Evolutionary conservation across 78 protist species (phyloP), one percentile per base, ranked within the genome.

Genomic region (Fonticula alba): DNA sequence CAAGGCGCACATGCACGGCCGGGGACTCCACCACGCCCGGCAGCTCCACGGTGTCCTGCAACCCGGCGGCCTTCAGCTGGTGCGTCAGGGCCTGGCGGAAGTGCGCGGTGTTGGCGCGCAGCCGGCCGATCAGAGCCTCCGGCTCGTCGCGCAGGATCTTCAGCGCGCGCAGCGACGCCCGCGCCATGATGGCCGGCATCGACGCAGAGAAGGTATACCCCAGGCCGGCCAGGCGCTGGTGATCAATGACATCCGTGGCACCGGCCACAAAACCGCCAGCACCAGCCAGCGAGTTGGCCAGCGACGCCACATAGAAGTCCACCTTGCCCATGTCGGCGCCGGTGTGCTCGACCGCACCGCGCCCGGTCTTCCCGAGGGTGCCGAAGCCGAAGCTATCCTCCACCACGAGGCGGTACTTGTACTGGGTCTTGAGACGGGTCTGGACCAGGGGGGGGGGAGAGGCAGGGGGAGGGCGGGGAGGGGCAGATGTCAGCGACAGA

Each of bases 201-300:
- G 98, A 82, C 9, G 94, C 93, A 0, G 87, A 77, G 80, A 80
- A 93, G 63, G 69, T 69, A 65, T 90, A 93, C 22, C 94, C 98
- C 1, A 77, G 46, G 43, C 85, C 83, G 38, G 75, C 52, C 31
- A 93, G 76, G 33, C 87, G 70, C 78, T 92, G 93, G 56, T 70
- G 69, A 20, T 71, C 61, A 3, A 81, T 75, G 7, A 71, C 71
- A 11, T 17, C 49, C 11, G 53, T 26, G 14, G 61, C 3, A 47
- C 87, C 85, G 31, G 71, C 62, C 58, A 83, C 76, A 46, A 82
- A 76, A 36, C 93, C 93, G 41, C 89, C 88, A 33, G 74, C 68
- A 3, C 78, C 47, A 22, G 62, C 33, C 32, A 75, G 54, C 3
- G 87, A 36, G 40, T 62, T 56, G 29, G 52, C 86, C n/a, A 77